Base-by-base conservation (phyloP, 1,284 basidiomycete genomes). In the Naganishia sp. region DNA sequence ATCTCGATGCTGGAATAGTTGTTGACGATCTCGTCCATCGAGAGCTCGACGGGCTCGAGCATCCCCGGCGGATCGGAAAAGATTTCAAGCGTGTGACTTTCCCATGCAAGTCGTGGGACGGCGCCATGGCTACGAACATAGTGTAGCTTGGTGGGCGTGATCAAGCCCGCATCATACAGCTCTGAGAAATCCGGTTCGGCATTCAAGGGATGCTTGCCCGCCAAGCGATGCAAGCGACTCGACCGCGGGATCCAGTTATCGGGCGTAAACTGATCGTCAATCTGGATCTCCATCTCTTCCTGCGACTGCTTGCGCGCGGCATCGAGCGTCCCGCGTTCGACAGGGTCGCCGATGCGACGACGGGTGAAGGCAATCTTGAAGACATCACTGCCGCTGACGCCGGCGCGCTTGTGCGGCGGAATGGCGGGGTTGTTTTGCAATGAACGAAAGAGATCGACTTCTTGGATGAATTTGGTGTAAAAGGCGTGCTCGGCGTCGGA, bases 151-250 rank as follows among this genome's bases (percentile, higher is more conserved):
- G 65, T 67, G 7, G 70, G 70, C 4, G 70, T 71, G 46, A 67
- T 58, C 41, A 71, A 46, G 1, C 70, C 70, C 23, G 70, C 70
- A 31, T 69, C 66, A 23, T 57, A 69, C 7, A 71, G 66, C 18
- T 67, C 60, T 11, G 66, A 55, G 15, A 69, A 41, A 25, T 67
- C 47, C 23, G 66, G 23, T 43, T 71, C 68, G 7, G 70, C 70
- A 45, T 71, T 71, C 35, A 71, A 32, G 0, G 70, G 70, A 41
- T 71, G 70, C 43, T 70, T 70, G 32, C 69, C 70, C 11, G 68
- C 69, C 18, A 69, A 35, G 2, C 70, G 61, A 7, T 61, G 43
- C 4, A 71, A 57, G 13, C 69, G 61, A 43, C 43, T 66, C 10
- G 63, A 65, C 18, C 70, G 41, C 1, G 70, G 70, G 32, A 71